Evolutionary conservation across 805 yeast species (phyloP).

Genomic region (Candida xyloterini): DNA sequence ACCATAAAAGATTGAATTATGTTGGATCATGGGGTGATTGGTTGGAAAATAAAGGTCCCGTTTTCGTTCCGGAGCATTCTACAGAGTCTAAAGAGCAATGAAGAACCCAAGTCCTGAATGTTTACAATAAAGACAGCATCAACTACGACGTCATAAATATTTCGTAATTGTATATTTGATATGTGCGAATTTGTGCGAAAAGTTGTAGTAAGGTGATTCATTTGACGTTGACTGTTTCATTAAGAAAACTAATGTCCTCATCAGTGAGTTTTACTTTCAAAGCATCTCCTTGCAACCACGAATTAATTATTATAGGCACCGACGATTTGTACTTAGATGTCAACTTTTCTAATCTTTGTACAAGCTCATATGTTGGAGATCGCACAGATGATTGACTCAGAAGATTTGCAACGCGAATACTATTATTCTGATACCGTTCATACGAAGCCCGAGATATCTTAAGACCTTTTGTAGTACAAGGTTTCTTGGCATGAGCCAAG

Average conservation of each 20-base stretch:
- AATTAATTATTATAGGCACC: slow-evolving; percentile 23
- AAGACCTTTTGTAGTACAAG: background rate
- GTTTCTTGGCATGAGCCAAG: slow-evolving; percentile 1
- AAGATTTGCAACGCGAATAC: slow-evolving; percentile 16
- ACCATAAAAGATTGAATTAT: slow-evolving; percentile 79
- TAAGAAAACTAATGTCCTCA: slow-evolving; percentile 17
- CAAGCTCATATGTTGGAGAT: slow-evolving; percentile 16
- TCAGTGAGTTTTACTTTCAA: slow-evolving; percentile 12
- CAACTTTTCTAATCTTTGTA: slow-evolving; percentile 21
- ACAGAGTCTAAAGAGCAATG: slow-evolving; percentile 8
- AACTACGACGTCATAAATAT: background rate
- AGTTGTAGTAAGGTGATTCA: background rate
- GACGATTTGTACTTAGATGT: slow-evolving; percentile 24
- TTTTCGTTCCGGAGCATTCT: slow-evolving; percentile 17
- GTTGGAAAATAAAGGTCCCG: slow-evolving; percentile 44
- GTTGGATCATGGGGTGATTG: slow-evolving; percentile 87
- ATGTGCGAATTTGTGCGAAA: slow-evolving; percentile 7
- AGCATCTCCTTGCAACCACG: slow-evolving; percentile 15
- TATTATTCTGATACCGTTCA: slow-evolving; percentile 23
- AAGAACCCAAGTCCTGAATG: background rate
- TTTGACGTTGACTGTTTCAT: slow-evolving; percentile 8
- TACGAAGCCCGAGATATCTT: slow-evolving; percentile 23
- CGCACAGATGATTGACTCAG: slow-evolving; percentile 2
- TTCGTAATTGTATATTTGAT: slow-evolving; percentile 3
- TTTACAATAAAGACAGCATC: background rate